A percentile compares a stretch with the other conserved stretches of the same genome.
phyloP scores from a whole-genome alignment of 768 basidiomycete genomes.

The Ephemerocybe angulata region DNA sequence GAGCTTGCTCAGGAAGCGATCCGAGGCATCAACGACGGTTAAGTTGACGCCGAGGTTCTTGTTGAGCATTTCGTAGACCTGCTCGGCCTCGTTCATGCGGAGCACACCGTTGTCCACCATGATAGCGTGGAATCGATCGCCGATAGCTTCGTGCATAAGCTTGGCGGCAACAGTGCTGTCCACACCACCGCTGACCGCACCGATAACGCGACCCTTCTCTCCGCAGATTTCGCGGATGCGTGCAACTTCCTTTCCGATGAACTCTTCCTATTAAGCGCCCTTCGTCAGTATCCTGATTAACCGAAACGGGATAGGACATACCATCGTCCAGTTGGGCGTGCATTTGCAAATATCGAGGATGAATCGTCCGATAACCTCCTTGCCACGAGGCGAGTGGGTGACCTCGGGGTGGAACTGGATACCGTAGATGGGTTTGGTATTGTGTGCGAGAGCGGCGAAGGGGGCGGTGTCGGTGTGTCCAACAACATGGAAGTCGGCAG shows the following conservation, averaged over 20 bases:
- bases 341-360: slow-evolving; percentile 83
- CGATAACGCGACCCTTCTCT: slow-evolving; percentile 91
- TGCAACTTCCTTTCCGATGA: slow-evolving; percentile 93
- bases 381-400: slow-evolving; percentile 87
- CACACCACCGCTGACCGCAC: slow-evolving; percentile 95
- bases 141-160: slow-evolving; percentile 99
- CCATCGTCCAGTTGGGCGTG: slow-evolving; percentile 90
- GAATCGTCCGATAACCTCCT: slow-evolving; percentile 84
- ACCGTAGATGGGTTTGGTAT: slow-evolving; percentile 85
- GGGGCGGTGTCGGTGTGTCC: slow-evolving; percentile 86
- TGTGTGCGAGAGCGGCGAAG: slow-evolving; percentile 89
- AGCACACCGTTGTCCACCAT: slow-evolving; percentile 99
- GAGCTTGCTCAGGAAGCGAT: slow-evolving; percentile 86
- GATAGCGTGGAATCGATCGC: slow-evolving; percentile 98
- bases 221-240: slow-evolving; percentile 95
- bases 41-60: slow-evolving; percentile 93
- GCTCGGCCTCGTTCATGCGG: slow-evolving; percentile 83
- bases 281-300: slow-evolving; percentile 3
- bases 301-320: slow-evolving; percentile 24
- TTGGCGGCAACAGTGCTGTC: slow-evolving; percentile 98
- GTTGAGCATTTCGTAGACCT: slow-evolving; percentile 92
- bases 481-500: slow-evolving; percentile 81
- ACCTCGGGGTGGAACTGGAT: slow-evolving; percentile 99
- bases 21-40: slow-evolving; percentile 93
- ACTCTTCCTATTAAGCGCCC: slow-evolving; percentile 67